phyloP scores from a whole-genome alignment of 495 filamentous ascomycete species.

The Achaetomiella virescens region DNA sequence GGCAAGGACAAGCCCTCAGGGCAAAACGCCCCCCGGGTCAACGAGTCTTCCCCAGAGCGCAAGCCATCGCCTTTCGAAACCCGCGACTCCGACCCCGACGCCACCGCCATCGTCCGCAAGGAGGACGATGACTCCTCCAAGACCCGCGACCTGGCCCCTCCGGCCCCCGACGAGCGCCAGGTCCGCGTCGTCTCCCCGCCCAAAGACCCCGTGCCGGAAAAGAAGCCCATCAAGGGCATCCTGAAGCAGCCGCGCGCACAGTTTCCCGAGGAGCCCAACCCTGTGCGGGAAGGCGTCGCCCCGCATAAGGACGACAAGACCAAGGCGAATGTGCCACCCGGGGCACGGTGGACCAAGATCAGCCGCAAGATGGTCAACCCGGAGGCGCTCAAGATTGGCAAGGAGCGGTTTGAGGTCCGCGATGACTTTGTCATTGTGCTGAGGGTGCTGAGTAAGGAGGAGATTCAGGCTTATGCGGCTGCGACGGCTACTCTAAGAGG shows the following conservation, averaged over 20 bases:
- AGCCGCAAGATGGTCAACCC: slow-evolving; percentile 77
- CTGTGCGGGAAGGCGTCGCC: slow-evolving; percentile 81
- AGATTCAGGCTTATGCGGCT: slow-evolving; percentile 72
- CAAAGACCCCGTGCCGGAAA: slow-evolving; percentile 32
- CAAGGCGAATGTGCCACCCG: slow-evolving; percentile 61
- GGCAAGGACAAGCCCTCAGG: slow-evolving; percentile 22
- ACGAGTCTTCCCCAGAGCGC: slow-evolving; percentile 28
- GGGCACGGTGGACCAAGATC: slow-evolving; percentile 86
- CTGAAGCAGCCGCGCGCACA: slow-evolving; percentile 64
- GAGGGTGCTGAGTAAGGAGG: slow-evolving; percentile 69
- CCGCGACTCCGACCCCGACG: slow-evolving; percentile 19
- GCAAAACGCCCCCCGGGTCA: slow-evolving; percentile 16
- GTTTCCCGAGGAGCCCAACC: slow-evolving; percentile 73
- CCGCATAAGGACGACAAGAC: slow-evolving; percentile 80
- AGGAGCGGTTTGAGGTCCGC: slow-evolving; percentile 76
- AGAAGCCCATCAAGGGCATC: slow-evolving; percentile 39
- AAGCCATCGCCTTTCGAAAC: slow-evolving; percentile 18
- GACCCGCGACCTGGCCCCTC: slow-evolving; percentile 30
- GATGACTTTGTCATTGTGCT: slow-evolving; percentile 81
- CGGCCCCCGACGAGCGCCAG: slow-evolving; percentile 34
- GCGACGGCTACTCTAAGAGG: slow-evolving; percentile 73
- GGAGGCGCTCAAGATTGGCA: slow-evolving; percentile 64
- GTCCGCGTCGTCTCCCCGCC: slow-evolving; percentile 53
- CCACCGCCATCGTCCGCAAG: slow-evolving; percentile 20
- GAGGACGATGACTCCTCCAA: slow-evolving; percentile 30